A percentile compares a stretch with the other conserved stretches of the same genome.
Conservation (phyloP, 2,329 filamentous ascomycete species). For the Ophiocordyceps polyrhachis-furcata region DNA sequence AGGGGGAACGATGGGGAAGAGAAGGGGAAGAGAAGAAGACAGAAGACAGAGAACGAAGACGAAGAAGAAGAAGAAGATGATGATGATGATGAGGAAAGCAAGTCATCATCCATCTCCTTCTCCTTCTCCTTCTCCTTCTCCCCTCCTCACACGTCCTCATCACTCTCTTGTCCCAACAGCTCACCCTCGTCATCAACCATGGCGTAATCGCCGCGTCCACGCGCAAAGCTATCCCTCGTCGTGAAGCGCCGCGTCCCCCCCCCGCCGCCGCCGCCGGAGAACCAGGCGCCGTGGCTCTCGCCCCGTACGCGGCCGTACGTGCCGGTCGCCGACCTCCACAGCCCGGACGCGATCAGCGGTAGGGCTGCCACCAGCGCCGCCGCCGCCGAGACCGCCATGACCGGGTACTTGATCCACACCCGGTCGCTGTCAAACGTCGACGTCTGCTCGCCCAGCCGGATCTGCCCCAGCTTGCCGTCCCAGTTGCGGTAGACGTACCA, state of each 20-base stretch:
- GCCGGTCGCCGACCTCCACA: constrained; percentile 48
- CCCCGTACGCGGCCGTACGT: constrained; percentile 30
- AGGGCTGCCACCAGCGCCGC: constrained; percentile 41
- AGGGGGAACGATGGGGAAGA: too few species aligned
- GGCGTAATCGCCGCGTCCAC: constrained; percentile 72
- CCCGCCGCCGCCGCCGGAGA: constrained; percentile 23
- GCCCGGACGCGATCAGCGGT: constrained; percentile 51
- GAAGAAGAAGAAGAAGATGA: too few species aligned
- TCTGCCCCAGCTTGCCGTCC: constrained; percentile 80
- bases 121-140: too few species aligned
- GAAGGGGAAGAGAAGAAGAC: too few species aligned
- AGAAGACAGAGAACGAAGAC: too few species aligned
- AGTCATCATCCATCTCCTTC: too few species aligned
- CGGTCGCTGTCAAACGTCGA: constrained; percentile 46
- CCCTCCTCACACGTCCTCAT: constrained; percentile 76
- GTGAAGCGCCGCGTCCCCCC: constrained; percentile 50
- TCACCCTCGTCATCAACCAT: constrained; percentile 88
- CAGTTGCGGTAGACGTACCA: constrained; percentile 77
- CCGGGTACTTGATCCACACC: constrained; percentile 65
- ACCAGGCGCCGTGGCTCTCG: constrained; percentile 30
- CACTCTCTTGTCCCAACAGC: constrained; percentile 79
- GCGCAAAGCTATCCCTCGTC: constrained; percentile 73
- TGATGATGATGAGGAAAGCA: too few species aligned
- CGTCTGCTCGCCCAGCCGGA: constrained; percentile 60
- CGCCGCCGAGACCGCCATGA: constrained; percentile 49